These are phyloP conservation scores for Ceratobasidium papillatum DNA, from an alignment of 1,284 basidiomycete genomes.

Conservation along the genomic window DNA sequence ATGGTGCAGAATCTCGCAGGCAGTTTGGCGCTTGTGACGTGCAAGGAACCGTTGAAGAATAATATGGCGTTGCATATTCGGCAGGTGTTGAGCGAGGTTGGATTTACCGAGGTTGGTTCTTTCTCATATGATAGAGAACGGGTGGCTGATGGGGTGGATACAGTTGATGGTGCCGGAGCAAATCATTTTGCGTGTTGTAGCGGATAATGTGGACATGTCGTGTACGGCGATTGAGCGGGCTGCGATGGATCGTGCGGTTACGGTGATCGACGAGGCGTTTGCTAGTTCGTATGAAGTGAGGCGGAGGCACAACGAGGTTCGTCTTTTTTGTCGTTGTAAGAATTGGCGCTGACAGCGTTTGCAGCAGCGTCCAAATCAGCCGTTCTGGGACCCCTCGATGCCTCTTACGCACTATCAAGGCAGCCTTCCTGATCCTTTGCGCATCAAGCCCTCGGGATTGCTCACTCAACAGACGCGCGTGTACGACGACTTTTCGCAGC, in stretches of 20 bases:
- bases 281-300: conserved; percentile 82
- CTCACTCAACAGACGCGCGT: conserved; percentile 85
- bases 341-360: not conserved
- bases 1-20: conserved; percentile 99
- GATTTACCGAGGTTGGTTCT: conserved; percentile 78
- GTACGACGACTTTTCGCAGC: conserved; percentile 85
- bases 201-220: conserved; percentile 94
- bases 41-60: conserved; percentile 95
- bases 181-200: conserved; percentile 81
- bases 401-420: conserved; percentile 78
- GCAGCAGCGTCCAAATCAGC: conserved; percentile 71
- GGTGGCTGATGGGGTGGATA: not conserved
- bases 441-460: conserved; percentile 85
- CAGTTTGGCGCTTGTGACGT: conserved; percentile 95
- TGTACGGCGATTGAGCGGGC: conserved; percentile 97
- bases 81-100: conserved; percentile 80
- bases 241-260: conserved; percentile 94
- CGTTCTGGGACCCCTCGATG: conserved; percentile 87
- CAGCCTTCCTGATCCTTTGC: conserved; percentile 87
- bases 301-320: conserved; percentile 86
- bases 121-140: not conserved
- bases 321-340: conserved; percentile 46
- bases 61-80: conserved; percentile 93
- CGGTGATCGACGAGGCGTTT: conserved; percentile 95
- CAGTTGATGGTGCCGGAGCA: conserved; percentile 72